phyloP scores from a whole-genome alignment of 352 stramenopile genomes.

The Pythium aphanidermatum region DNA sequence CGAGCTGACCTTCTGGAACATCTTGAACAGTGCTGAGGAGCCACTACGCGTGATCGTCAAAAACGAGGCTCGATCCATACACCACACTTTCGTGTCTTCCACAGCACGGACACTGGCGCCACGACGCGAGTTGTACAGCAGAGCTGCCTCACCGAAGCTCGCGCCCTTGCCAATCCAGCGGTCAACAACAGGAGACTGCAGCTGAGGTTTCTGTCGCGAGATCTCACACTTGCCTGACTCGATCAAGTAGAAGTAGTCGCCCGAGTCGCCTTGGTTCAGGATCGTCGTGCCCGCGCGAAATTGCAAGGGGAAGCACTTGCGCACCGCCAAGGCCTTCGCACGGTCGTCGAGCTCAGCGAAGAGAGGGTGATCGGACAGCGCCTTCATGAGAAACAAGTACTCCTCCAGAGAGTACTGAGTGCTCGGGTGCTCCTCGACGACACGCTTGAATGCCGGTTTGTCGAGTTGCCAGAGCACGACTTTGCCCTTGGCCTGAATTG shows the following conservation, averaged over 20 bases:
- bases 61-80: slow-evolving; percentile 85
- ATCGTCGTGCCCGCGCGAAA: slow-evolving; percentile 58
- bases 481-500: slow-evolving; percentile 31
- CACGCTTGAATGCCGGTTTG: slow-evolving; percentile 49
- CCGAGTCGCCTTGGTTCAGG: slow-evolving; percentile 69
- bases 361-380: slow-evolving; percentile 64
- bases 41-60: slow-evolving; percentile 79
- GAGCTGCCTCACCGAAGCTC: slow-evolving; percentile 94
- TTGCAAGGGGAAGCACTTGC: slow-evolving; percentile 74
- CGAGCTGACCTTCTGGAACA: slow-evolving; percentile 65
- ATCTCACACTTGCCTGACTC: slow-evolving; percentile 75
- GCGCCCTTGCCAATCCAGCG: slow-evolving; percentile 58
- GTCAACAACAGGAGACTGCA: slow-evolving; percentile 47
- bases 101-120: slow-evolving; percentile 86
- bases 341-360: slow-evolving; percentile 70
- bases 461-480: slow-evolving; percentile 78
- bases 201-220: slow-evolving; percentile 55
- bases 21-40: slow-evolving; percentile 62
- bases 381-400: slow-evolving; percentile 60
- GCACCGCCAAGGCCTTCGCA: slow-evolving; percentile 71
- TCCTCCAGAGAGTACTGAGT: slow-evolving; percentile 79
- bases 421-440: slow-evolving; percentile 53
- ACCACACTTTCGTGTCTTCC: slow-evolving; percentile 91
- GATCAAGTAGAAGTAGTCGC: slow-evolving; percentile 85
- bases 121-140: slow-evolving; percentile 95